Conservation (phyloP, 1,284 basidiomycete species). For the Ustilago shanxiensis region DNA sequence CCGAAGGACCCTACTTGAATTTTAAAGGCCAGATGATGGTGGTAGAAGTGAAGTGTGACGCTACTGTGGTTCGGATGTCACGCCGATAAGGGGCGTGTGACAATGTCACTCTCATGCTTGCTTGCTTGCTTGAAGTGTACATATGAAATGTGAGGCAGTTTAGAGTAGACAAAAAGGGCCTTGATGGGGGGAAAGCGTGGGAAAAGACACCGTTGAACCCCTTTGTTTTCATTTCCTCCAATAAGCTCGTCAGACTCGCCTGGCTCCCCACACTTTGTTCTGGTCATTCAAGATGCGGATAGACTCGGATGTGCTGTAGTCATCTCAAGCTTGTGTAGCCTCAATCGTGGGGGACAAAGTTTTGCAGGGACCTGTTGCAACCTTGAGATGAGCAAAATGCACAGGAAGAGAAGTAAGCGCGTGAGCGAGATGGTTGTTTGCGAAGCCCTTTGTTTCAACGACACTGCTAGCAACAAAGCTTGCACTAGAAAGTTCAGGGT, state of each 20-base stretch:
- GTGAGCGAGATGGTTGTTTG: neutral
- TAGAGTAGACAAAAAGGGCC: neutral
- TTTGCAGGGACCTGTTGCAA: neutral
- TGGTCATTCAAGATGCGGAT: too few relatives aligned
- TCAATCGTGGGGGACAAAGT: too few relatives aligned
- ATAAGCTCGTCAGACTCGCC: neutral
- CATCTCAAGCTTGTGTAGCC: too few relatives aligned
- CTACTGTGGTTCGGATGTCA: neutral
- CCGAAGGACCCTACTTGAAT: too few relatives aligned
- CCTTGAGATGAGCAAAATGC: too few relatives aligned
- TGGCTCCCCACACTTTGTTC: too few relatives aligned
- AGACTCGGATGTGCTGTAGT: neutral
- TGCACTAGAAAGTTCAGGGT: too few relatives aligned
- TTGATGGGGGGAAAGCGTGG: neutral
- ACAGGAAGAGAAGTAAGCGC: neutral
- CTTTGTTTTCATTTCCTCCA: slow-evolving; percentile 17
- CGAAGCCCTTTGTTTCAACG: slow-evolving; percentile 9
- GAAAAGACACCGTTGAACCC: neutral
- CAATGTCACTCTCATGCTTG: neutral
- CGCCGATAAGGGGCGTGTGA: neutral
- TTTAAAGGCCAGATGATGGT: too few relatives aligned
- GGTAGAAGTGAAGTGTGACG: too few relatives aligned
- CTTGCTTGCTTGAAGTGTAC: neutral
- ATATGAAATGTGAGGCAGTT: neutral
- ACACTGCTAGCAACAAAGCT: neutral